phyloP scores from a whole-genome alignment of 805 yeast genomes.

The Monosporozyma aquatica region DNA sequence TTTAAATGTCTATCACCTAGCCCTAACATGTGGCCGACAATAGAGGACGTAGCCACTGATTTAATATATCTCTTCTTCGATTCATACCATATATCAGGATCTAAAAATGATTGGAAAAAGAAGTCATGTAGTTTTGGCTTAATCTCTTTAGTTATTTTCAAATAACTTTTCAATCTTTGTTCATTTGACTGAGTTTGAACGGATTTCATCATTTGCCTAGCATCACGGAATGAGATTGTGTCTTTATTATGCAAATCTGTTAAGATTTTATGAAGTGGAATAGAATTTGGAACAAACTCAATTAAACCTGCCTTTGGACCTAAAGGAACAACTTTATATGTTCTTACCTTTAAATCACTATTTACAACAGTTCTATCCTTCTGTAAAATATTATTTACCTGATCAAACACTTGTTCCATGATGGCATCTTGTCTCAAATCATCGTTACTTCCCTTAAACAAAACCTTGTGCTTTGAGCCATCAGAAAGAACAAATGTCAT shows the following conservation, averaged over 20 bases:
- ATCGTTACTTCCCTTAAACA: constrained; percentile 81
- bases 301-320: constrained; percentile 84
- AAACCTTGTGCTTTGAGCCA: constrained; percentile 50
- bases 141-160: constrained; percentile 40
- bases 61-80: constrained; percentile 57
- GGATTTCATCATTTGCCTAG: constrained; percentile 55
- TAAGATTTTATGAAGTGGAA: constrained; percentile 60
- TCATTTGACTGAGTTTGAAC: constrained; percentile 39
- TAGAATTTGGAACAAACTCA: constrained; percentile 77
- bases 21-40: constrained; percentile 82
- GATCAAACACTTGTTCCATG: constrained; percentile 93
- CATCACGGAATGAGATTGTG: constrained; percentile 41
- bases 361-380: constrained; percentile 47
- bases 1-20: constrained; percentile 93
- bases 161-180: constrained; percentile 39
- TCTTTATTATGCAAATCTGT: constrained; percentile 54
- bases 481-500: constrained; percentile 43
- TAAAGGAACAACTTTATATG: constrained; percentile 83
- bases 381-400: constrained; percentile 61
- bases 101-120: constrained; percentile 56
- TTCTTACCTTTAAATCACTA: constrained; percentile 56
- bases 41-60: constrained; percentile 77
- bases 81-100: constrained; percentile 67
- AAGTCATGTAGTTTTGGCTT: constrained; percentile 63
- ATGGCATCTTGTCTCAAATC: constrained; percentile 93